Evolutionary conservation across 75 land plant species (phyloP).

Genomic region (Pinus albicaulis): DNA sequence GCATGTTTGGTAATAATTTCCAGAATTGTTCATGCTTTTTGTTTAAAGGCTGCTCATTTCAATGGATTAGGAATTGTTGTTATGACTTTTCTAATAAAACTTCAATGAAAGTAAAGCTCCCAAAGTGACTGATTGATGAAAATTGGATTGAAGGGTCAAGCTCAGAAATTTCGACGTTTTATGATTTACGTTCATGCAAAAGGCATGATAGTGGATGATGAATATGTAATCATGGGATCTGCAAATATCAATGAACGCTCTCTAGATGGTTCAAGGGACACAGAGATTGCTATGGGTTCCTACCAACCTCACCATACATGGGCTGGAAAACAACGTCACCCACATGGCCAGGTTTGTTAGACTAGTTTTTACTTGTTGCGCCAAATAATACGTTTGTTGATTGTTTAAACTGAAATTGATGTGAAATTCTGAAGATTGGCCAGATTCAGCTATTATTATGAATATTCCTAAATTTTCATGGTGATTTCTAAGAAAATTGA

Average conservation of each 20-base stretch:
- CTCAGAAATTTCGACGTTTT: slow-evolving; percentile 31
- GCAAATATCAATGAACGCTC: slow-evolving; percentile 51
- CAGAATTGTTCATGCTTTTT: not conserved
- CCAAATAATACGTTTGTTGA: not conserved
- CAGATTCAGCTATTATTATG: not conserved
- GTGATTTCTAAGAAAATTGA: not conserved
- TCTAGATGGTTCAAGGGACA: slow-evolving; percentile 36
- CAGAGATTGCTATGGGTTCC: slow-evolving; percentile 47
- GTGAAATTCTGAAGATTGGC: not conserved
- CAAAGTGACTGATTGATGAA: not conserved
- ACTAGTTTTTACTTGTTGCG: not conserved
- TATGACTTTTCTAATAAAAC: not conserved
- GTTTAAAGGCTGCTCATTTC: not conserved
- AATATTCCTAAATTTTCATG: not conserved
- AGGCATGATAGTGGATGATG: slow-evolving; percentile 52
- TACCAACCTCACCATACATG: slow-evolving; percentile 50
- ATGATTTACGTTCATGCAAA: slow-evolving; percentile 54
- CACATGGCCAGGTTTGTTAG: slow-evolving; percentile 39
- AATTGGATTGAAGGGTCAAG: slow-evolving; percentile 19
- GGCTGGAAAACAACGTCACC: slow-evolving; percentile 21
- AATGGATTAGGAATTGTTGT: not conserved
- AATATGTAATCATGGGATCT: slow-evolving; percentile 38
- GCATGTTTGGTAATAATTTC: not conserved
- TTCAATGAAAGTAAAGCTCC: not conserved
- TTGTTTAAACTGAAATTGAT: not conserved